phyloP scores from a whole-genome alignment of 495 filamentous ascomycete genomes.

The Friedmanniomyces simplex region DNA sequence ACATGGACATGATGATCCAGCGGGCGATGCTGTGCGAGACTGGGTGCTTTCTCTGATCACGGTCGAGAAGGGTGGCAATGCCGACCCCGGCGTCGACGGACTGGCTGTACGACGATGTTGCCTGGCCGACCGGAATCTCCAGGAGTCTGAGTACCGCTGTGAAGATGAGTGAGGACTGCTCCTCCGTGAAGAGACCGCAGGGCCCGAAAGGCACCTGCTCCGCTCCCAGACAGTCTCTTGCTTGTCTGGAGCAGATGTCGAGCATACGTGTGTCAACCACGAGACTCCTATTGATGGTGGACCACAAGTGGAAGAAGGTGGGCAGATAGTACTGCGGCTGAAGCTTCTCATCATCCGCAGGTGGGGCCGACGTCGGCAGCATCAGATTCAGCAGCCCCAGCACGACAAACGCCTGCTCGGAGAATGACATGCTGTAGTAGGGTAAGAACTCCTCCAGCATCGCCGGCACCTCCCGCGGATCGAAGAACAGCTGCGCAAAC shows the following conservation, averaged over 20 bases:
- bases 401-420: conserved; percentile 81
- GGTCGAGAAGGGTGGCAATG: conserved; percentile 71
- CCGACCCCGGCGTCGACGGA: conserved; percentile 75
- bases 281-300: conserved; percentile 80
- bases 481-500: conserved; percentile 84
- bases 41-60: conserved; percentile 86
- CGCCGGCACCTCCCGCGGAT: conserved; percentile 69
- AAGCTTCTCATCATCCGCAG: conserved; percentile 56
- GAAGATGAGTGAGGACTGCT: conserved; percentile 88
- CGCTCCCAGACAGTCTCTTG: conserved; percentile 67
- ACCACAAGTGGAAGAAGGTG: conserved; percentile 93
- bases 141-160: conserved; percentile 80
- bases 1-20: conserved; percentile 90
- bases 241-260: conserved; percentile 77
- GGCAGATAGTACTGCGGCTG: conserved; percentile 79
- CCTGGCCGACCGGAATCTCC: conserved; percentile 94
- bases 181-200: conserved; percentile 81
- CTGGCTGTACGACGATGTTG: conserved; percentile 78
- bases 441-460: conserved; percentile 93
- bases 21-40: conserved; percentile 85
- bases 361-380: conserved; percentile 72
- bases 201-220: conserved; percentile 70
- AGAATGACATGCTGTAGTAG: conserved; percentile 89
- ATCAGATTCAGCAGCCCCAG: conserved; percentile 74
- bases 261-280: conserved; percentile 77